Conservation (phyloP, 2,329 filamentous ascomycete genomes). For the Fusarium anguioides region DNA sequence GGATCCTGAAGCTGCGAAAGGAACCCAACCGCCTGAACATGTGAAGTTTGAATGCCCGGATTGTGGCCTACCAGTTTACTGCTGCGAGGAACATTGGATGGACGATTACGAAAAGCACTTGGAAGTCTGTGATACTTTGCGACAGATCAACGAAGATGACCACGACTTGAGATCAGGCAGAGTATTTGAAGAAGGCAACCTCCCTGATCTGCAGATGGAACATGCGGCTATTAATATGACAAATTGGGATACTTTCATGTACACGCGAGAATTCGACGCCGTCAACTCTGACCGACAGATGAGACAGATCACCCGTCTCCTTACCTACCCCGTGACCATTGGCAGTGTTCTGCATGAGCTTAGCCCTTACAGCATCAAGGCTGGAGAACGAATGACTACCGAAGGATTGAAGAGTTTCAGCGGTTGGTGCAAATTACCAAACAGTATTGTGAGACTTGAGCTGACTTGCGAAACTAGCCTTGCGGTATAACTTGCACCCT, state of each 20-base stretch:
- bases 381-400: constrained; percentile 78
- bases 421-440: constrained; percentile 66
- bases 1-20: constrained; percentile 65
- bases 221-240: constrained; percentile 96
- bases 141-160: constrained; percentile 97
- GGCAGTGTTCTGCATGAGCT: constrained; percentile 93
- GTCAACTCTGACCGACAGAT: constrained; percentile 91
- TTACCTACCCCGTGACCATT: constrained; percentile 94
- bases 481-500: constrained; percentile 94
- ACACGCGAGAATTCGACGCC: constrained; percentile 89
- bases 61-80: constrained; percentile 93
- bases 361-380: constrained; percentile 87
- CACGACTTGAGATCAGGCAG: constrained; percentile 92
- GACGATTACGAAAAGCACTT: constrained; percentile 95
- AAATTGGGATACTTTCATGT: constrained; percentile 98
- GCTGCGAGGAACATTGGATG: constrained; percentile 93
- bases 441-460: neutral
- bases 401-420: constrained; percentile 95
- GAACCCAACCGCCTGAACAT: constrained; percentile 76
- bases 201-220: constrained; percentile 89
- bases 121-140: constrained; percentile 89
- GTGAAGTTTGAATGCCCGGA: constrained; percentile 96
- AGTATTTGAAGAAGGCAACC: constrained; percentile 93
- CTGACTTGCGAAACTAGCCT: constrained; percentile 62
- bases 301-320: constrained; percentile 89